Conservation (phyloP, 2,329 filamentous ascomycete species). For the Trichoderma hamatum region DNA sequence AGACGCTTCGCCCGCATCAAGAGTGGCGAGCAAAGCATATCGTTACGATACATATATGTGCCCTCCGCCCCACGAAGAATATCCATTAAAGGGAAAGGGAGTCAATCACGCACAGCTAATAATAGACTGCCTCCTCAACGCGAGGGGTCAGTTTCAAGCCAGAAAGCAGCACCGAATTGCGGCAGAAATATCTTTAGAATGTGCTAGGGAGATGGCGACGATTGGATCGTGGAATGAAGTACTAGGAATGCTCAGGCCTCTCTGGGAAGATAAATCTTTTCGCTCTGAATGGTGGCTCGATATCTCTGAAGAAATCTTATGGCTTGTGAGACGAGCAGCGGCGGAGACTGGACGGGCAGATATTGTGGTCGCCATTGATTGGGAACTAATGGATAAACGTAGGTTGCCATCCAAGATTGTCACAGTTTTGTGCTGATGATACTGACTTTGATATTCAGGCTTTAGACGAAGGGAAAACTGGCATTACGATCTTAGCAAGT, state of each 20-base stretch:
- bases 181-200: conserved; percentile 61
- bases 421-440: background rate
- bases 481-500: conserved; percentile 63
- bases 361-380: conserved; percentile 63
- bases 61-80: conserved; percentile 63
- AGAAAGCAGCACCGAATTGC: conserved; percentile 57
- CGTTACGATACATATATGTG: conserved; percentile 69
- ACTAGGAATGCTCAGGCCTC: conserved; percentile 55
- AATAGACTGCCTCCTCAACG: conserved; percentile 54
- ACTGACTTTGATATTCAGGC: conserved; percentile 40
- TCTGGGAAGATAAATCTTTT: conserved; percentile 62
- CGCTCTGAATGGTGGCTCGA: conserved; percentile 62
- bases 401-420: conserved; percentile 36
- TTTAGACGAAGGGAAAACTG: conserved; percentile 59
- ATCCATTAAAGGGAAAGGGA: conserved; percentile 53
- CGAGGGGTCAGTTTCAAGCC: conserved; percentile 57
- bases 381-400: conserved; percentile 65
- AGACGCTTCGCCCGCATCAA: conserved; percentile 50
- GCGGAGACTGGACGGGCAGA: conserved; percentile 55
- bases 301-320: conserved; percentile 62
- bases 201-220: conserved; percentile 57
- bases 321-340: conserved; percentile 63
- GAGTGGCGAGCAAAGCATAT: conserved; percentile 52
- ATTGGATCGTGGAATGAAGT: conserved; percentile 57
- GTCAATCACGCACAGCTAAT: conserved; percentile 61